Conservation (phyloP, 768 basidiomycete species). For the Mycena crocata region DNA sequence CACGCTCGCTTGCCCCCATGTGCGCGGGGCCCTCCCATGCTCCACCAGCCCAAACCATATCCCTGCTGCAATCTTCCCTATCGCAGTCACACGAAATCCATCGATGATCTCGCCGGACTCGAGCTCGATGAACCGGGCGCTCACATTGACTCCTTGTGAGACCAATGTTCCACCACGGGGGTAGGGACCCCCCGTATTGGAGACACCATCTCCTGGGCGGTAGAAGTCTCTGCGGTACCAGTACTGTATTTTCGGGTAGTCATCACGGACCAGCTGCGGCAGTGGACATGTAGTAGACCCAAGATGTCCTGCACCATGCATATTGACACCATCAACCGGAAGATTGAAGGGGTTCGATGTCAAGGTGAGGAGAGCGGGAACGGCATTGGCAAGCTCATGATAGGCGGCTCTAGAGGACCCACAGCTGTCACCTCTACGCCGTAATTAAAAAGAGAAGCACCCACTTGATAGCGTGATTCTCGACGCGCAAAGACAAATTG, state of each 20-base stretch:
- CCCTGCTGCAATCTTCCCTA: background rate
- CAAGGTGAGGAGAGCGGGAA: background rate
- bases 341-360: conserved; percentile 18
- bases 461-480: background rate
- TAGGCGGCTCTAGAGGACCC: background rate
- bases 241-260: background rate
- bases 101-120: background rate
- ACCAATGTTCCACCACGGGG: background rate
- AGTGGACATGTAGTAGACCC: background rate
- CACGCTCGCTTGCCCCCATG: conserved; percentile 19
- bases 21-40: background rate
- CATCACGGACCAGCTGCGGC: background rate
- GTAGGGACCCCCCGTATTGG: background rate
- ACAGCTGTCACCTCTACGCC: background rate
- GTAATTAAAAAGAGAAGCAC: background rate
- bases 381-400: conserved; percentile 9
- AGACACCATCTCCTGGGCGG: background rate
- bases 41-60: conserved; percentile 1
- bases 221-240: background rate
- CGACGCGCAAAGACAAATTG: background rate
- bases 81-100: background rate
- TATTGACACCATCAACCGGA: background rate
- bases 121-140: background rate
- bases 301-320: too few species aligned
- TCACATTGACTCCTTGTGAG: background rate